A percentile compares a stretch with the other conserved stretches of the same genome.
Conservation (phyloP, 164 flowering plant species). For the Tetrastigma voinierianum region DNA sequence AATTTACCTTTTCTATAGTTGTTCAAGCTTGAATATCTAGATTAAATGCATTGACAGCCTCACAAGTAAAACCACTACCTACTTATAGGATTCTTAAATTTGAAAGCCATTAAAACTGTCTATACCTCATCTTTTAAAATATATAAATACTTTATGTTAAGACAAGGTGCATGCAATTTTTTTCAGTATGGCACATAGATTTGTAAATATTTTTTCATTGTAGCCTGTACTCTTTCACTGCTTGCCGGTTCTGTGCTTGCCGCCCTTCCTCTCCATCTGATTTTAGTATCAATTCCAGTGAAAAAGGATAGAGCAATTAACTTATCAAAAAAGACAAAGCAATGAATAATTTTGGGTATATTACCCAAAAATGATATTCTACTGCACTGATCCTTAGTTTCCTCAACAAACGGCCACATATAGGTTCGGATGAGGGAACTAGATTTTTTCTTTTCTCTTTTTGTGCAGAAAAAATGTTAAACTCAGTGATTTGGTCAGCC, state of each 20-base stretch:
- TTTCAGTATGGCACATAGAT: constrained; percentile 45
- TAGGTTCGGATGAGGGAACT: background rate
- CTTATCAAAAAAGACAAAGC: background rate
- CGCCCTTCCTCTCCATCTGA: constrained; percentile 36
- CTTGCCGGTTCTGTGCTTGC: constrained; percentile 37
- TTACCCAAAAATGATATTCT: too few species aligned
- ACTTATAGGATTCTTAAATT: background rate
- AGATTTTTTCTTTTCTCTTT: background rate
- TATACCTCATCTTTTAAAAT: background rate
- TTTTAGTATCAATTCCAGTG: constrained; percentile 8
- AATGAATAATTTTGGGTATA: background rate
- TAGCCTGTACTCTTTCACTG: constrained; percentile 49
- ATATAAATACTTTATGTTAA: background rate
- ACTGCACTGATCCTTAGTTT: too few species aligned
- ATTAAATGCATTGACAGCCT: constrained; percentile 63
- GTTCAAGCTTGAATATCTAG: constrained; percentile 36
- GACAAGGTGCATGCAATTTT: too few species aligned
- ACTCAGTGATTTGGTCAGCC: background rate
- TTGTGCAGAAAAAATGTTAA: background rate
- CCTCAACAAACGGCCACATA: background rate
- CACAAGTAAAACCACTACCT: constrained; percentile 11
- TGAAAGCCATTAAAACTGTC: background rate
- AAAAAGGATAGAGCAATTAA: background rate
- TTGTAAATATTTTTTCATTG: constrained; percentile 61
- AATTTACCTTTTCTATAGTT: constrained; percentile 57